A percentile compares a stretch with the other conserved stretches of the same genome.
These are phyloP conservation scores for Saccharomycopsis selenospora DNA, from an alignment of 805 yeast genomes.

Conservation along the genomic window DNA sequence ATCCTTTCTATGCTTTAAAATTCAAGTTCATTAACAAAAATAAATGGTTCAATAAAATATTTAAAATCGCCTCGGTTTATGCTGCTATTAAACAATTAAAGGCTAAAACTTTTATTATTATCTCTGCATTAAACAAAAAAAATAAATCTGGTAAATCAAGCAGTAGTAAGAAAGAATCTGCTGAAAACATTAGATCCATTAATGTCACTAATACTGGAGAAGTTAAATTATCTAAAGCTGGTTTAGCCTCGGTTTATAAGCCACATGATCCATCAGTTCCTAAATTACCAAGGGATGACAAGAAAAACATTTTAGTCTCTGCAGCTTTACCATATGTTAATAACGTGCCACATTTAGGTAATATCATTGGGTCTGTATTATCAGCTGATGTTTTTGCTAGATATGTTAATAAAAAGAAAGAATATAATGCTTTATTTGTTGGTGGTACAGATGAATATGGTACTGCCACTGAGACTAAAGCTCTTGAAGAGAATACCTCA, in stretches of 20 bases:
- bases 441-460: conserved; percentile 99
- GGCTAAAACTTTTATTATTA: conserved; percentile 6
- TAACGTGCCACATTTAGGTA: conserved; percentile 97
- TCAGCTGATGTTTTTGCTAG: conserved; percentile 92
- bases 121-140: conserved; percentile 13
- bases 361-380: conserved; percentile 89
- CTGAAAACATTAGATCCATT: conserved; percentile 10
- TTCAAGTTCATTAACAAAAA: conserved; percentile 15
- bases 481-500: conserved; percentile 84
- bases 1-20: conserved; percentile 28
- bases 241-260: neutral
- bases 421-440: conserved; percentile 74
- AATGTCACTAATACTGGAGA: conserved; percentile 17
- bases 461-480: conserved; percentile 98
- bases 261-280: conserved; percentile 26
- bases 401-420: conserved; percentile 72
- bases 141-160: conserved; percentile 5
- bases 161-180: neutral
- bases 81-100: conserved; percentile 14
- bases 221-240: conserved; percentile 5
- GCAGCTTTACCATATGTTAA: conserved; percentile 97
- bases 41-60: conserved; percentile 20
- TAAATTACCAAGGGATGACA: conserved; percentile 59
- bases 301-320: conserved; percentile 80
- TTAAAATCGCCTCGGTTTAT: conserved; percentile 10